Percentiles rank a stretch among this genome's conserved stretches.
Evolutionary conservation across 1,284 basidiomycete genomes (phyloP).

Genomic region (Phellinidium pouzarii): DNA sequence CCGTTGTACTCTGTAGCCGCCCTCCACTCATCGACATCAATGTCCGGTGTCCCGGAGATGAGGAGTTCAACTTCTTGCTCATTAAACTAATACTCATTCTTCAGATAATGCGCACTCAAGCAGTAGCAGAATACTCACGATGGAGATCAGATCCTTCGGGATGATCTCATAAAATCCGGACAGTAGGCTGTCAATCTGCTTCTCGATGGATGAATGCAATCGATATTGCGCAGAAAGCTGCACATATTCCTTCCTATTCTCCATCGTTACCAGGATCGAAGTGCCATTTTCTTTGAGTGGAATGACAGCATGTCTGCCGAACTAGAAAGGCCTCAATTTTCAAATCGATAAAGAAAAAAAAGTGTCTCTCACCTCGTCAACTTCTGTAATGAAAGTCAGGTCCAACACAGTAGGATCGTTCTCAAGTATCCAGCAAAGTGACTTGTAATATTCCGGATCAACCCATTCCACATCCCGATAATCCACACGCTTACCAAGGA

Average conservation of each 20-base stretch:
- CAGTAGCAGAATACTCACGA: slow-evolving; percentile 41
- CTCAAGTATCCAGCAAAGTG: slow-evolving; percentile 85
- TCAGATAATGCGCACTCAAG: slow-evolving; percentile 8
- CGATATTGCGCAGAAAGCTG: slow-evolving; percentile 88
- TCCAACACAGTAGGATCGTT: slow-evolving; percentile 85
- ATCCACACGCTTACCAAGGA: slow-evolving; percentile 87
- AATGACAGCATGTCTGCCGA: slow-evolving; percentile 83
- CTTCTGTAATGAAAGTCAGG: slow-evolving; percentile 85
- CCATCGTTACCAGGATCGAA: slow-evolving; percentile 80
- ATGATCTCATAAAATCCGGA: slow-evolving; percentile 96
- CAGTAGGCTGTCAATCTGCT: slow-evolving; percentile 91
- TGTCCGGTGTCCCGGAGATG: slow-evolving; percentile 96
- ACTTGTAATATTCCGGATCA: slow-evolving; percentile 95
- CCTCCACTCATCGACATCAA: slow-evolving; percentile 98
- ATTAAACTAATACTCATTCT: slow-evolving; percentile 67
- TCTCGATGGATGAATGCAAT: slow-evolving; percentile 89
- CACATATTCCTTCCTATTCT: slow-evolving; percentile 96
- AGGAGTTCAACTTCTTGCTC: slow-evolving; percentile 97
- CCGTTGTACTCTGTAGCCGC: slow-evolving; percentile 91
- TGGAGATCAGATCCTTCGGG: slow-evolving; percentile 76
- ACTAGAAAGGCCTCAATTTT: slow-evolving; percentile 39
- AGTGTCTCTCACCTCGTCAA: slow-evolving; percentile 67
- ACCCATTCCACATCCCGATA: slow-evolving; percentile 94
- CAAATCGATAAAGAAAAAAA: slow-evolving; percentile 6
- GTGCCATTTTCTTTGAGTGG: slow-evolving; percentile 83